phyloP scores from a whole-genome alignment of 805 yeast species.

The Candida xyloterini region DNA sequence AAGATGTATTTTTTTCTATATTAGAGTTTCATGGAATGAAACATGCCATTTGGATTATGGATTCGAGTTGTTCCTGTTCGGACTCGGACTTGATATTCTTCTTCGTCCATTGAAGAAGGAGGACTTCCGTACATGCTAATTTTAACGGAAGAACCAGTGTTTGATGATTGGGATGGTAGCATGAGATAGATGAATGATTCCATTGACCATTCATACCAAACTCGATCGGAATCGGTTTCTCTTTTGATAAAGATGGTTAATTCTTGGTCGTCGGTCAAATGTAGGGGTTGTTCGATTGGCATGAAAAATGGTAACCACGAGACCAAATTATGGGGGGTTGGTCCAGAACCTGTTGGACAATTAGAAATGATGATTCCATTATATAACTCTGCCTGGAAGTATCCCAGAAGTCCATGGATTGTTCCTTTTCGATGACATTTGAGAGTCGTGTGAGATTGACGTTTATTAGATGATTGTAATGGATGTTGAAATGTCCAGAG shows the following conservation, averaged over 20 bases:
- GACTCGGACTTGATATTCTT: slow-evolving; percentile 41
- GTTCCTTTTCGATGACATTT: slow-evolving; percentile 47
- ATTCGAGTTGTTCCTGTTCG: slow-evolving; percentile 39
- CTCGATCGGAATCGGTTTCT: slow-evolving; percentile 36
- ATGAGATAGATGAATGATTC: slow-evolving; percentile 47
- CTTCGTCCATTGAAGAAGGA: slow-evolving; percentile 18
- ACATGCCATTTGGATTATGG: slow-evolving; percentile 40
- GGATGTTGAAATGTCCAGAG: slow-evolving; percentile 62
- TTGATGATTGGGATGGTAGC: slow-evolving; percentile 21
- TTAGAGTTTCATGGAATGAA: slow-evolving; percentile 25
- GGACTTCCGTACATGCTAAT: slow-evolving; percentile 8
- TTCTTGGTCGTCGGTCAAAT: slow-evolving; percentile 52
- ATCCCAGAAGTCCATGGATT: slow-evolving; percentile 74
- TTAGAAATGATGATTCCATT: slow-evolving; percentile 54
- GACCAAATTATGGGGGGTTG: slow-evolving; percentile 41
- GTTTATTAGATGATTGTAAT: slow-evolving; percentile 18
- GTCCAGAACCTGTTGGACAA: slow-evolving; percentile 36
- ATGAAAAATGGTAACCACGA: slow-evolving; percentile 73
- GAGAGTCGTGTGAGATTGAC: slow-evolving; percentile 32
- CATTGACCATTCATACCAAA: slow-evolving; percentile 70
- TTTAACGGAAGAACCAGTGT: slow-evolving; percentile 7
- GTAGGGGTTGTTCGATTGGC: slow-evolving; percentile 55
- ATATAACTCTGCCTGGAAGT: slow-evolving; percentile 68
- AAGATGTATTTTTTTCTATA: no score
- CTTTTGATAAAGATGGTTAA: slow-evolving; percentile 52